A percentile compares a stretch with the other conserved stretches of the same genome.
Evolutionary conservation across 352 stramenopile species (phyloP).

Genomic region (Globisporangium okanoganense): DNA sequence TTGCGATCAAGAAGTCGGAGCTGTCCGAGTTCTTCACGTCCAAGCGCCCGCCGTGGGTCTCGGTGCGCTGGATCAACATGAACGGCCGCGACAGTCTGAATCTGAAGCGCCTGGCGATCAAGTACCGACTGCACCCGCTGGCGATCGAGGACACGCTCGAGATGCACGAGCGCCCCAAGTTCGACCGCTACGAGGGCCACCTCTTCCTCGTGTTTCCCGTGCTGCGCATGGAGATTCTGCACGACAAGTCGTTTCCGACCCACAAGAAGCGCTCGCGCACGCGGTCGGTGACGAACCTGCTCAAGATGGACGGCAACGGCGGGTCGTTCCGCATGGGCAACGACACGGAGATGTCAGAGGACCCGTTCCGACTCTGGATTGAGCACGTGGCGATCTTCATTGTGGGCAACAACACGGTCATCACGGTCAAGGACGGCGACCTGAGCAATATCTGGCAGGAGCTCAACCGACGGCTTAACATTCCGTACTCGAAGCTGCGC

Average conservation of each 20-base stretch:
- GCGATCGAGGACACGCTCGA: conserved; percentile 86
- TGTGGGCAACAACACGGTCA: conserved; percentile 76
- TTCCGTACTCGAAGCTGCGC: conserved; percentile 87
- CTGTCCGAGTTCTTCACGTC: conserved; percentile 74
- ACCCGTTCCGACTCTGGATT: conserved; percentile 74
- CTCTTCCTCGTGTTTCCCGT: conserved; percentile 83
- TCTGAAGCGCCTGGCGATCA: conserved; percentile 85
- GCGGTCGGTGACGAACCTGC: conserved; percentile 33
- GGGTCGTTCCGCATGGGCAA: conserved; percentile 9
- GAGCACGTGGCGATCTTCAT: conserved; percentile 85
- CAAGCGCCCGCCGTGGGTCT: conserved; percentile 72
- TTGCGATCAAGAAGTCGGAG: conserved; percentile 41
- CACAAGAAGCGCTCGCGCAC: conserved; percentile 35
- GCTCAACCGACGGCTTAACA: conserved; percentile 65
- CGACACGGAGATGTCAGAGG: conserved; percentile 36
- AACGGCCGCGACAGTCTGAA: conserved; percentile 74
- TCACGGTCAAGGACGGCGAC: conserved; percentile 77
- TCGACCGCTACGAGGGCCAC: conserved; percentile 82
- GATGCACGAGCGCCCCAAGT: conserved; percentile 83
- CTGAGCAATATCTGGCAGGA: conserved; percentile 69
- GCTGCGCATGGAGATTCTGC: conserved; percentile 61
- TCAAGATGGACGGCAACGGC: conserved; percentile 32
- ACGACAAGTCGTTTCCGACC: conserved; percentile 27
- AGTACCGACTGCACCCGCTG: conserved; percentile 82
- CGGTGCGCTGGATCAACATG: conserved; percentile 86